Conservation (phyloP, 2,329 filamentous ascomycete species). For the Microsporum canis region DNA sequence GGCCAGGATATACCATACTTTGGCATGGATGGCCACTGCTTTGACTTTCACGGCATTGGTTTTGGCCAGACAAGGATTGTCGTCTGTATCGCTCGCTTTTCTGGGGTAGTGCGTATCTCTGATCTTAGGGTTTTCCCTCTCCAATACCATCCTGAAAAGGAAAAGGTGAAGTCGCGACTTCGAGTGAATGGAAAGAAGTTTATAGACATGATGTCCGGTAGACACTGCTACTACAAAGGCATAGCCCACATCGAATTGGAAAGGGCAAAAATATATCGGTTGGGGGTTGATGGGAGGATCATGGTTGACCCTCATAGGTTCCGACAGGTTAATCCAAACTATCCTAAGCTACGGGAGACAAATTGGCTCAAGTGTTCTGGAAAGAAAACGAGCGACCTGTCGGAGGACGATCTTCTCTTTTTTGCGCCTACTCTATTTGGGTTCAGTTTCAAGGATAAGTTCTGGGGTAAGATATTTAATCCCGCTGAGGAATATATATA, state of each 20-base stretch:
- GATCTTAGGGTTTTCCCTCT: not conserved
- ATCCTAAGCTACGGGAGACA: not conserved
- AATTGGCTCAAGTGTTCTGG: not conserved
- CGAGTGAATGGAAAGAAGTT: not conserved
- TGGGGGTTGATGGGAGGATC: not conserved
- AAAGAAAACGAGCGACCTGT: not conserved
- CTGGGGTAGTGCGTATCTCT: not conserved
- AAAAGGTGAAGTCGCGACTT: not conserved
- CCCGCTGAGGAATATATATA: not conserved
- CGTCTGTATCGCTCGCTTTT: not conserved
- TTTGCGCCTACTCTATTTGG: not conserved
- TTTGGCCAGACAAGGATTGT: not conserved
- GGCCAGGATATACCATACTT: not conserved
- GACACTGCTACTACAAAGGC: not conserved
- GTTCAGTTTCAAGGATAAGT: not conserved
- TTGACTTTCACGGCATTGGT: not conserved
- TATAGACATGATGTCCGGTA: not conserved
- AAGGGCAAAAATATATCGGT: not conserved
- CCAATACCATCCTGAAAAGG: not conserved
- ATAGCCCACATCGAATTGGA: not conserved
- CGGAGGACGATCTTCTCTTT: not conserved
- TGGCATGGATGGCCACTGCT: not conserved
- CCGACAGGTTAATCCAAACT: not conserved
- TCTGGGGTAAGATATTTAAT: not conserved
- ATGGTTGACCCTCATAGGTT: not conserved